A percentile compares a stretch with the other conserved stretches of the same genome.
Evolutionary conservation across 257 asterid genomes (phyloP).

Genomic region (Coffea canephora): DNA sequence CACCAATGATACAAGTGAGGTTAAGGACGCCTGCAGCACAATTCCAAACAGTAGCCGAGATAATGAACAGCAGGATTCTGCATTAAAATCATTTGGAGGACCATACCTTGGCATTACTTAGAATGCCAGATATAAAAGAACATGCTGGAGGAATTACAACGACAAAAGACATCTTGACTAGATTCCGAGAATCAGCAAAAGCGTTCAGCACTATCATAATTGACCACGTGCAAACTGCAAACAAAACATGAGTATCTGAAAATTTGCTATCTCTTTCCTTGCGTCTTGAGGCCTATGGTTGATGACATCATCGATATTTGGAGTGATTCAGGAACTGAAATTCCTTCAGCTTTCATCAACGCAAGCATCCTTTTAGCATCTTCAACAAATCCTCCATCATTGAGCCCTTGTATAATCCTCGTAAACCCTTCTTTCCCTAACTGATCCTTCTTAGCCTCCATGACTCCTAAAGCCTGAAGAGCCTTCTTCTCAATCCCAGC

Average conservation of each 20-base stretch:
- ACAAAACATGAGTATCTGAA: neutral
- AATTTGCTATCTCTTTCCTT: conserved; percentile 3
- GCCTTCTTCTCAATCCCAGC: conserved; percentile 68
- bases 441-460: conserved; percentile 70
- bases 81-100: neutral
- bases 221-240: neutral
- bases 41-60: neutral
- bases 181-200: neutral
- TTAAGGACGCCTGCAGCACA: neutral
- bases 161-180: neutral
- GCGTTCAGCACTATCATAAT: neutral
- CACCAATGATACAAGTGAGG: neutral
- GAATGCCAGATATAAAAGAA: neutral
- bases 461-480: conserved; percentile 71
- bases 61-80: neutral
- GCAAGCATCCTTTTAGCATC: conserved; percentile 57
- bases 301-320: conserved; percentile 12
- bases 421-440: conserved; percentile 51
- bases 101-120: neutral
- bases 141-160: neutral
- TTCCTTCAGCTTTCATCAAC: conserved; percentile 62
- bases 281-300: conserved; percentile 16
- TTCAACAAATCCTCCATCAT: conserved; percentile 50
- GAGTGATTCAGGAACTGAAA: conserved; percentile 19
- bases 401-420: conserved; percentile 58